Evolutionary conservation across 225 moss, liverwort and hornwort species (phyloP), one percentile per base, ranked within the genome.

Genomic region (Physcomitrium patens): DNA sequence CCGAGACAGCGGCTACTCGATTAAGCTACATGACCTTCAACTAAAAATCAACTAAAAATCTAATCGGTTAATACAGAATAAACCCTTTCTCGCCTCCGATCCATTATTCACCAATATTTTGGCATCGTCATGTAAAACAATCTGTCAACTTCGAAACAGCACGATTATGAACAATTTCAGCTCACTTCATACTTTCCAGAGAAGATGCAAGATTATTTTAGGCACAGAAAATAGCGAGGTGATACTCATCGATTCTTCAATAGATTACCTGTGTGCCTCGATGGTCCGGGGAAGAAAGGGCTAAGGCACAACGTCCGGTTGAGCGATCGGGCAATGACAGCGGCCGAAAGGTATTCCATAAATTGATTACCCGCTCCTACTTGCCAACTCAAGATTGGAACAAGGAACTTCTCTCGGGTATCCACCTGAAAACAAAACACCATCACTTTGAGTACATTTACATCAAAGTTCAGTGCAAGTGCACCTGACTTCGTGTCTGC

Each of bases 281-380:
- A 68, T 8, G 87, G 84, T 1, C 87, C 87, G 0, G 84, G 63
- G 24, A 79, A 85, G 45, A 87, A 87, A 2, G 82, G 51, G 47
- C 64, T 68, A 17, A 85, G 77, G 55, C 87, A 87, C 56, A 87
- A 56, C 71, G 87, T 87, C 60, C 87, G 82, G 65, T 87, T 87
- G 18, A 82, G 75, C 1, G 87, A 74, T 11, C 87, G 84, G 0
- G 87, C 87, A 0, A 87, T 77, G 45, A 87, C 87, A 1, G 80
- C 77, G 5, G 82, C 87, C 2, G 87, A 82, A 26, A 82, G 77
- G 65, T 77, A 87, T 49, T 87, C 87, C 82, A 87, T 75, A 37
- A 87, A 79, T 52, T 87, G 87, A 20, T 87, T 87, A 23, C 87
- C 87, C 23, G 87, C 84, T 75, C 87, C 87, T 5, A 85, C 84